These are phyloP conservation scores for Penicillium samsonianum DNA, from an alignment of 495 filamentous ascomycete genomes.

Conservation along the genomic window DNA sequence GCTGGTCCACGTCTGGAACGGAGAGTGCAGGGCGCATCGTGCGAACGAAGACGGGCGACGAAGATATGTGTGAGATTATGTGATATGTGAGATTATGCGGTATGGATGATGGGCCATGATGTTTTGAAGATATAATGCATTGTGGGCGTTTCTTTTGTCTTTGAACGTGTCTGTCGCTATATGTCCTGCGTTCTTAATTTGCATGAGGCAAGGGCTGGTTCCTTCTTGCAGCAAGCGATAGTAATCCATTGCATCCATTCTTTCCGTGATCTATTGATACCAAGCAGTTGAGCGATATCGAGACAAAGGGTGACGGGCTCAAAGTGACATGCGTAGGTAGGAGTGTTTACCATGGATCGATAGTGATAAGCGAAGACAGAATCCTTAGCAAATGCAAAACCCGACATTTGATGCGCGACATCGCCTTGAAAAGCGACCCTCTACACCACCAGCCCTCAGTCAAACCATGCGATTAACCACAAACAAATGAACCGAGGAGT, in stretches of 20 bases:
- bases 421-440: too few relatives aligned
- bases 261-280: not conserved
- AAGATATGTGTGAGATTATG: not conserved
- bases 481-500: too few relatives aligned
- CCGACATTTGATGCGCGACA: too few relatives aligned
- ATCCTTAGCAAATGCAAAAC: too few relatives aligned
- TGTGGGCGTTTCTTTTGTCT: slow-evolving; percentile 5
- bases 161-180: not conserved
- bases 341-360: too few relatives aligned
- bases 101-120: not conserved
- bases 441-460: too few relatives aligned
- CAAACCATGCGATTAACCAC: too few relatives aligned
- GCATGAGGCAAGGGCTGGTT: not conserved
- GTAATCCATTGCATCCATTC: slow-evolving; percentile 1
- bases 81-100: not conserved
- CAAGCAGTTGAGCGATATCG: slow-evolving; percentile 19
- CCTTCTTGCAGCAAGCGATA: not conserved
- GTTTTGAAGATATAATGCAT: slow-evolving; percentile 1
- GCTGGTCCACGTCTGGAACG: not conserved
- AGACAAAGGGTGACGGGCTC: slow-evolving; percentile 9
- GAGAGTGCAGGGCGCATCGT: not conserved
- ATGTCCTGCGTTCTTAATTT: not conserved
- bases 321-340: not conserved
- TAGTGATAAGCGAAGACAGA: too few relatives aligned
- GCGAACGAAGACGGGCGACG: not conserved